Base-by-base conservation (phyloP, 164 flowering plant genomes). In the Tinospora cordifolia region DNA sequence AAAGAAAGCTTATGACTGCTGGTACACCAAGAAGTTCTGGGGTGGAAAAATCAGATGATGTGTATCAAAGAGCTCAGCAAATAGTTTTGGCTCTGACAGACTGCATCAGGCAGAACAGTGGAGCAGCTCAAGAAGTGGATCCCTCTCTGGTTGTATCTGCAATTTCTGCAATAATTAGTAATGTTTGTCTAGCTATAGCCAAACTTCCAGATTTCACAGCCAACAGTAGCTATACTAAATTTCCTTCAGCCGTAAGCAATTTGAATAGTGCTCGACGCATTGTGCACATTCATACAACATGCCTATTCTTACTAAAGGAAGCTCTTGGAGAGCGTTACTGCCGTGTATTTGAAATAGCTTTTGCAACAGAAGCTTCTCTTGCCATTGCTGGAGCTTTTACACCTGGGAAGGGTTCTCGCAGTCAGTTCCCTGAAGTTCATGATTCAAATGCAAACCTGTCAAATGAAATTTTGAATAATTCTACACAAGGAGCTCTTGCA, bases 81-180 rank as follows among this genome's bases (percentile, higher is more conserved):
- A 90, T 91, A 68, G 81, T 89, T 38, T 68, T 71, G 47, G 85
- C 83, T 25, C 70, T 95, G 51, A 80, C 89, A 84, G 98, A 91
- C 3, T 88, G 84, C 74, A 83, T 95, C 67, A 82, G 90, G 84
- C 96, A 91, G 85, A 95, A 91, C 62, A 90, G 92, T 67, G 93
- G 90, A 74, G 92, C 96, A 70, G 91, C 95, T 70, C 99, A 95
- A 76, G 98, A 95, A 84, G 94, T 87, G 36, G 98, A 92, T 74
- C 96, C 96, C 6, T 79, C 87, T 38, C 72, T 91, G 81, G 91
- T 91, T 36, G 86, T 91, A 69, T 90, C 92, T 70, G 99, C 98
- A 39, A 86, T 95, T 76, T 84, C 97, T 83, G 99, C 99, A 12
- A 85, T 95, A 69, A 89, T 95, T 65, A 73, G 82, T 54, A 95